These are phyloP conservation scores for Rubia balearica DNA, from an alignment of 305 asterid species.

Conservation along the genomic window DNA sequence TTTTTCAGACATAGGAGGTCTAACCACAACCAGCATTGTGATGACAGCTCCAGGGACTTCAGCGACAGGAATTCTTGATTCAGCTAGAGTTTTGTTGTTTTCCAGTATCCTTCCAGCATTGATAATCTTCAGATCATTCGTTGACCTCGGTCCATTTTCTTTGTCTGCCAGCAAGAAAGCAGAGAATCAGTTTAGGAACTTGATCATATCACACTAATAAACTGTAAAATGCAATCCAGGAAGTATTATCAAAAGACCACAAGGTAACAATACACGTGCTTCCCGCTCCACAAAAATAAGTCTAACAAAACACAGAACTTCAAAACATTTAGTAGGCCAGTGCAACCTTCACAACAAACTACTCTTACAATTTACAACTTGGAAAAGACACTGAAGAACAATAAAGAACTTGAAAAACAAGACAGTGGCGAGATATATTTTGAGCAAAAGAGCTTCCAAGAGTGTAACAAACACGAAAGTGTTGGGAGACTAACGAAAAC, in stretches of 20 bases:
- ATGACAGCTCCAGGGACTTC: conserved; percentile 92
- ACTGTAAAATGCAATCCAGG: not conserved
- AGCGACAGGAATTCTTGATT: conserved; percentile 71
- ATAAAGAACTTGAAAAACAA: not conserved
- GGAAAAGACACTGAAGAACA: not conserved
- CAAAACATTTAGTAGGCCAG: not conserved
- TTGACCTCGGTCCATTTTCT: conserved; percentile 69
- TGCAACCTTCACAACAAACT: not conserved
- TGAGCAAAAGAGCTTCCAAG: not conserved
- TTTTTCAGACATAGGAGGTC: conserved; percentile 69
- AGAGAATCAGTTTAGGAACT: not conserved
- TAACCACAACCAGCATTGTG: conserved; percentile 86
- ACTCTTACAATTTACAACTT: not conserved
- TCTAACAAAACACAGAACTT: not conserved
- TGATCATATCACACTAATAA: not conserved
- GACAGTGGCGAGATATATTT: not conserved
- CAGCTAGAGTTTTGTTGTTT: conserved; percentile 67
- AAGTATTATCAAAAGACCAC: not conserved
- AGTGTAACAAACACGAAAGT: not conserved
- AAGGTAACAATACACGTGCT: not conserved
- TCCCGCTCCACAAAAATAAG: not conserved
- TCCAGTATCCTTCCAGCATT: conserved; percentile 88
- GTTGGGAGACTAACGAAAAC: not conserved
- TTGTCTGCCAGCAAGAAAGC: conserved; percentile 39
- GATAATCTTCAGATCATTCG: conserved; percentile 76